Evolutionary conservation across 2,329 filamentous ascomycete genomes (phyloP), one percentile per base, ranked within the genome.

Genomic region (Colletotrichum shisoi): DNA sequence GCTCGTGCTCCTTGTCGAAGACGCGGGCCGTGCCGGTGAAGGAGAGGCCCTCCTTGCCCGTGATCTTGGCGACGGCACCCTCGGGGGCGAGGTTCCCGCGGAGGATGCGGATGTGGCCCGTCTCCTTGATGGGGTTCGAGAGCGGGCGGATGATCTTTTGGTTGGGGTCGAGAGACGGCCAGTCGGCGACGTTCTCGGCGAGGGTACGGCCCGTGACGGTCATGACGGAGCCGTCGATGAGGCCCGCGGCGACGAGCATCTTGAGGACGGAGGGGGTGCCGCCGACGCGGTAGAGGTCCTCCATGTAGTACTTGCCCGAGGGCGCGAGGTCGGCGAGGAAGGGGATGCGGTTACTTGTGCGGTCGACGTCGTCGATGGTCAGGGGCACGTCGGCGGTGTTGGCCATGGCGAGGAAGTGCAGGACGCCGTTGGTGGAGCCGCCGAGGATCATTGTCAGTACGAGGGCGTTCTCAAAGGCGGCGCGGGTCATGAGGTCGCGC

Each of bases 41-140:
- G 13, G 80, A 82, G 7, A 93, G 84, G 2, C 94, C 94, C 78
- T 98, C 94, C 77, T 97, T 97, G 42, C 94, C 94, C 0, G 94
- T 97, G 78, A 98, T 97, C 79, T 98, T 98, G 68, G 93, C 94
- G 1, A 98, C 94, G 1, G 94, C 91, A 40, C 94, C 94, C 12
- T 89, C 91, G 1, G 94, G 94, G 3, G 94, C 92, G 39, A 97
- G 85, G 76, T 96, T 97, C 21, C 94, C 94, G 67, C 87, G 86
- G 3, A 98, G 85, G 68, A 98, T 91, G 77, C 94, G 93, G 68
- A 98, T 85, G 77, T 98, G 94, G 49, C 94, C 94, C 0, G 89
- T 92, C 1, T 83, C 71, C 77, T 97, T 97, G 83, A 96, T 94
- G 58, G 85, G 85, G 73, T 87, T 71, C 13, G 85, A 83, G 9